Percentiles rank a stretch among this genome's conserved stretches.
phyloP scores from a whole-genome alignment of 352 stramenopile species.

The Phytophthora tentaculata region DNA sequence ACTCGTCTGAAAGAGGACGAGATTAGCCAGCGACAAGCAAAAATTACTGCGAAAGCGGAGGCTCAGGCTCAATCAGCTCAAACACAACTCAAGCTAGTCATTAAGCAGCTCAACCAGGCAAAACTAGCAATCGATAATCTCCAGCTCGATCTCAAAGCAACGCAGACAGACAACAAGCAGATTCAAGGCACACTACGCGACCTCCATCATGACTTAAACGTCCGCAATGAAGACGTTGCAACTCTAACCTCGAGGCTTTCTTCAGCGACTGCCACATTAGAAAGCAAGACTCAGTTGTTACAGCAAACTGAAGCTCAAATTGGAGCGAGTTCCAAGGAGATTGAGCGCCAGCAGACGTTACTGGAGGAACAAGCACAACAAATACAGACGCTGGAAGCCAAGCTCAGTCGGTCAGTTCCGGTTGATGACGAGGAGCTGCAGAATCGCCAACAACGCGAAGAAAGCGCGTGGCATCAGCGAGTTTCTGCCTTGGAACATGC shows the following conservation, averaged over 20 bases:
- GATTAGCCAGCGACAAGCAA: constrained; percentile 9
- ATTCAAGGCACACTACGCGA: constrained; percentile 16
- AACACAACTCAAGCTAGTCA: constrained; percentile 24
- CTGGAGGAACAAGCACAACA: constrained; percentile 54
- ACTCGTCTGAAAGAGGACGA: constrained; percentile 41
- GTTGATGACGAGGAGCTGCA: constrained; percentile 59
- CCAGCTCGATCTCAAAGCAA: constrained; percentile 13
- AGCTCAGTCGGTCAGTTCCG: constrained; percentile 55
- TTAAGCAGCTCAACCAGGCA: constrained; percentile 21
- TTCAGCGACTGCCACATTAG: constrained; percentile 2
- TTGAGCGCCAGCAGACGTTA: constrained; percentile 36
- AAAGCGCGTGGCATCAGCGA: constrained; percentile 69
- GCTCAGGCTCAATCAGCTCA: not conserved
- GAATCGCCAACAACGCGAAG: constrained; percentile 44
- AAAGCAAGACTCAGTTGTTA: constrained; percentile 22
- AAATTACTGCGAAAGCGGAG: constrained; percentile 27
- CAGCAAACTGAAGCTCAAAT: constrained; percentile 36
- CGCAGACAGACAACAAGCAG: constrained; percentile 26
- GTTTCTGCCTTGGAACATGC: constrained; percentile 61
- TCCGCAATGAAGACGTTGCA: constrained; percentile 21
- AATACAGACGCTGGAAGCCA: constrained; percentile 50
- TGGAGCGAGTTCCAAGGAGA: constrained; percentile 31
- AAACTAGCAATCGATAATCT: constrained; percentile 7
- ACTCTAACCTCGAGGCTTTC: constrained; percentile 28
- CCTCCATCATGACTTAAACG: constrained; percentile 25